Percentiles rank a stretch among this genome's conserved stretches.
Conservation (phyloP, 345 rosid species). For the Stellera chamaejasme region DNA sequence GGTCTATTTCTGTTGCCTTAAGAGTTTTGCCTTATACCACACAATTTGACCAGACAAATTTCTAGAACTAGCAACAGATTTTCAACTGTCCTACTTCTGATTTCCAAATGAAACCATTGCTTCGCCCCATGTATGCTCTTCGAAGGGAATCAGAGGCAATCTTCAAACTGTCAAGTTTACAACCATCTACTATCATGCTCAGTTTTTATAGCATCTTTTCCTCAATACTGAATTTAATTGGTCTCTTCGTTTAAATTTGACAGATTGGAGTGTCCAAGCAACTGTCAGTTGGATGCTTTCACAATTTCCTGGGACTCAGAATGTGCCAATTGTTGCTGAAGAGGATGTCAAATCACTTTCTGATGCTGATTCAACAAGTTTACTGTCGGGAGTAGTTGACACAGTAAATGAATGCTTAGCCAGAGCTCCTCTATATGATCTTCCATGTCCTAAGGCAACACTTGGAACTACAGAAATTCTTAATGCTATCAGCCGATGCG, state of each 20-base stretch:
- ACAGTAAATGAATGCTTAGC: constrained; percentile 66
- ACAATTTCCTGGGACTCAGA: constrained; percentile 42
- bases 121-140: too few relatives aligned
- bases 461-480: constrained; percentile 46
- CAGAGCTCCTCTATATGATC: constrained; percentile 58
- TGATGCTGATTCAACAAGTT: constrained; percentile 37
- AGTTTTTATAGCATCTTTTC: too few relatives aligned
- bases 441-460: constrained; percentile 43
- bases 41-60: too few relatives aligned
- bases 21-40: too few relatives aligned
- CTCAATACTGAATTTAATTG: too few relatives aligned
- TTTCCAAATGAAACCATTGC: too few relatives aligned
- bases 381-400: constrained; percentile 44
- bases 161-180: too few relatives aligned
- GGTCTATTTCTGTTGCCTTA: too few relatives aligned
- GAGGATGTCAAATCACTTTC: constrained; percentile 78
- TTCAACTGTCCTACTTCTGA: too few relatives aligned
- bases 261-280: constrained; percentile 96
- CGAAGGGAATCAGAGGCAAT: too few relatives aligned
- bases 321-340: constrained; percentile 75
- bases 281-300: constrained; percentile 79
- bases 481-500: constrained; percentile 72
- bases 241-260: background rate
- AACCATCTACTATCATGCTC: too few relatives aligned
- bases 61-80: too few relatives aligned